Evolutionary conservation across 129 eudicot species (phyloP), one percentile per base, ranked within the genome.

Genomic region (Ambrosia trifida): DNA sequence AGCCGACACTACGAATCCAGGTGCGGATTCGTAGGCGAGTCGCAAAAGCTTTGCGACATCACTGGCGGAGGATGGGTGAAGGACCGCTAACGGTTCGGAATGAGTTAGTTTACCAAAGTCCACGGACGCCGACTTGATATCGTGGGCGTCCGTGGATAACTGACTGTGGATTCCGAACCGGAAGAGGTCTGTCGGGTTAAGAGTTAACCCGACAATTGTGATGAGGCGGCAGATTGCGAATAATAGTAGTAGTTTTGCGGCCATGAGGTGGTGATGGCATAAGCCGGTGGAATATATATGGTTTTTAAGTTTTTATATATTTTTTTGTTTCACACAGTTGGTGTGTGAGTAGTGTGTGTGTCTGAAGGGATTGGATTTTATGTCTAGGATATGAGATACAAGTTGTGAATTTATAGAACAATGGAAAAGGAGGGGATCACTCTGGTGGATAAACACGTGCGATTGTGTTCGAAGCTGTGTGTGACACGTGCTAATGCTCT

Each of bases 351-450:
- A 65, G 65, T 59, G 43, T 31, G 41, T 30, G 64, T 75, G 52
- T 67, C 11, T 71, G 73, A n/a, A 36, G 52, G 51, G 69, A 18
- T 56, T 61, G 78, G 81, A 54, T 57, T 19, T 36, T 72, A 28
- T 85, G 95, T 85, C 89, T 57, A 79, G 89, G 72, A 86, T 73
- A 80, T 76, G 73, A 79, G 93, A 70, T 45, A 84, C 83, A 87
- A 73, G 96, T 78, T 77, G 68, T 70, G 79, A 59, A 84, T 90
- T 81, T 87, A 90, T 84, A 89, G 85, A 88, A 87, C 89, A 84
- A 69, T 66, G 72, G 81, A 78, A 78, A 78, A 70, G 67, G 51
- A 71, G 30, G 76, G 67, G 64, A 51, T n/a, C n/a, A n/a, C 35
- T 46, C 60, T 53, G 77, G 69, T 35, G 62, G 76, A 33, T 8